Conservation (phyloP, 768 basidiomycete species). For the Mycena amicta region DNA sequence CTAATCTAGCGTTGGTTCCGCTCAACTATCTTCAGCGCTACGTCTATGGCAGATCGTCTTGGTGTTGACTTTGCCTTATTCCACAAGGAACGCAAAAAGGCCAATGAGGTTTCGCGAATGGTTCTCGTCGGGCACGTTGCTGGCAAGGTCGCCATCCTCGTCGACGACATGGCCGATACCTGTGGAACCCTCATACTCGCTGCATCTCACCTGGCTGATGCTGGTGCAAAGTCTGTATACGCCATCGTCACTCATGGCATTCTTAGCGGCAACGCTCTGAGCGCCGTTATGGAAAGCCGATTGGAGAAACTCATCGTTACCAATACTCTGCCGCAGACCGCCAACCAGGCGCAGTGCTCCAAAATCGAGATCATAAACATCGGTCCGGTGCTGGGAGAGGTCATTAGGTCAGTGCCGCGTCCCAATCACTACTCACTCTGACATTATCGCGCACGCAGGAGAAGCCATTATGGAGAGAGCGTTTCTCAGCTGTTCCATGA, state of each 20-base stretch:
- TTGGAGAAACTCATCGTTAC: constrained; percentile 97
- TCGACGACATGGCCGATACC: constrained; percentile 99
- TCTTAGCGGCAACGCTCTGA: constrained; percentile 85
- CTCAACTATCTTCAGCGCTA: constrained; percentile 63
- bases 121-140: constrained; percentile 92
- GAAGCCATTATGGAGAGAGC: constrained; percentile 97
- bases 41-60: constrained; percentile 93
- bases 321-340: constrained; percentile 92
- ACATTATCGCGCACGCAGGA: constrained; percentile 83
- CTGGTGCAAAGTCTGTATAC: constrained; percentile 82
- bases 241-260: constrained; percentile 98
- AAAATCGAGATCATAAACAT: constrained; percentile 96
- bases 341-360: constrained; percentile 67
- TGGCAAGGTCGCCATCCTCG: constrained; percentile 90
- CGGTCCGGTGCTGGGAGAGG: constrained; percentile 89
- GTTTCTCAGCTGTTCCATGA: constrained; percentile 88
- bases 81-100: constrained; percentile 98
- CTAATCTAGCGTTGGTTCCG: constrained; percentile 12
- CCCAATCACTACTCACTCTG: background rate
- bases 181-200: constrained; percentile 94
- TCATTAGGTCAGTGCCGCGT: background rate
- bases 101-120: constrained; percentile 94
- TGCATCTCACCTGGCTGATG: constrained; percentile 84
- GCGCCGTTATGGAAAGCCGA: constrained; percentile 67
- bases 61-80: constrained; percentile 98